Conservation (phyloP, 306 rosid species). For the Vigna radiata region DNA sequence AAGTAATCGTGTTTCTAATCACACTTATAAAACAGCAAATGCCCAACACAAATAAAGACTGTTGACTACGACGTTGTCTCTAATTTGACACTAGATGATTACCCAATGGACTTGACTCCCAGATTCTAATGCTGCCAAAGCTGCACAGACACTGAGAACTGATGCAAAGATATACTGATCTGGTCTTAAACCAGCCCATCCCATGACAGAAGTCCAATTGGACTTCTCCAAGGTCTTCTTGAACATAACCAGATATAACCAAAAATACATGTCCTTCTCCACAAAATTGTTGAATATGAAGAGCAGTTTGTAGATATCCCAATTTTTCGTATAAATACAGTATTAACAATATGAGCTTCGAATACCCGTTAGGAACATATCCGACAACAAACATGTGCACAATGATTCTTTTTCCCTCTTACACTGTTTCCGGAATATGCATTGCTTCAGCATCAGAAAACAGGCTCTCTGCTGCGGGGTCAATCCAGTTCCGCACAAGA, state of each 20-base stretch:
- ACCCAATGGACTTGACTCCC: conserved; percentile 69
- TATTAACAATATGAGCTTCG: conserved; percentile 67
- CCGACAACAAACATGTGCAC: too few species aligned
- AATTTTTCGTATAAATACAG: conserved; percentile 59
- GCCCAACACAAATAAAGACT: conserved; percentile 63
- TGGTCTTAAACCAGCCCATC: too few species aligned
- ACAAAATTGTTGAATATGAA: not conserved
- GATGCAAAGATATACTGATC: too few species aligned
- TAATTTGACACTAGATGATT: conserved; percentile 67
- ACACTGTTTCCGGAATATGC: conserved; percentile 61
- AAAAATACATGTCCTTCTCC: not conserved
- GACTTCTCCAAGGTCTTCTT: conserved; percentile 36
- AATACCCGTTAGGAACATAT: conserved; percentile 26
- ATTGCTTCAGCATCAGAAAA: conserved; percentile 81
- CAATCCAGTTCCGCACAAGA: conserved; percentile 57
- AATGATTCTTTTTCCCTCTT: too few species aligned
- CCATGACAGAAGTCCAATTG: too few species aligned
- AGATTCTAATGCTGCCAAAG: conserved; percentile 70
- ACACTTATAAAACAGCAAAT: conserved; percentile 43
- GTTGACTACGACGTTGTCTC: conserved; percentile 66
- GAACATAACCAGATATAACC: not conserved
- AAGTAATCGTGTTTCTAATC: too few species aligned
- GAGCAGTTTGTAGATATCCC: conserved; percentile 65
- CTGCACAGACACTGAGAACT: conserved; percentile 67
- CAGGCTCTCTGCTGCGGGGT: conserved; percentile 55